Conservation (phyloP, 805 yeast genomes). For the Lachancea quebecensis region DNA sequence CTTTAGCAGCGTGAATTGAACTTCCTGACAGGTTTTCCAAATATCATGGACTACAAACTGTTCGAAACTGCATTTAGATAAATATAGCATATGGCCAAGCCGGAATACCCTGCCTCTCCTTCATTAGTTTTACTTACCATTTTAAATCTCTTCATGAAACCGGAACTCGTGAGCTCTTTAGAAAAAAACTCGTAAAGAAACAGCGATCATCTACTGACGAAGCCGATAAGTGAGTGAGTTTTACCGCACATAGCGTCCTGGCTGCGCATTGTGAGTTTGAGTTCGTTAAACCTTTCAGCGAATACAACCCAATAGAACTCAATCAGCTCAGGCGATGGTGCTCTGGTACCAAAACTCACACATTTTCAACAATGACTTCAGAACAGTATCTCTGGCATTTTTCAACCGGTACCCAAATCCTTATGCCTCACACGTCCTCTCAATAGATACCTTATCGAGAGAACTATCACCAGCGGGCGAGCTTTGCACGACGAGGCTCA, state of each 20-base stretch:
- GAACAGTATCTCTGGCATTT: constrained; percentile 68
- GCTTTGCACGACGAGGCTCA: constrained; percentile 63
- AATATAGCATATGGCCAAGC: not conserved
- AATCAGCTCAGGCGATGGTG: constrained; percentile 42
- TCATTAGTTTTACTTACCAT: not conserved
- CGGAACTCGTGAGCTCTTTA: too few relatives aligned
- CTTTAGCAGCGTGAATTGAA: constrained; percentile 2
- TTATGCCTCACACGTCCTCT: constrained; percentile 74
- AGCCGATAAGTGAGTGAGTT: too few relatives aligned
- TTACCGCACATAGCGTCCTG: too few relatives aligned
- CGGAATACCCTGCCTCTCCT: not conserved
- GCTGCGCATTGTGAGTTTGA: not conserved
- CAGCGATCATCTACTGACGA: too few relatives aligned
- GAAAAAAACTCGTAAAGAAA: too few relatives aligned
- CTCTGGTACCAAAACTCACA: constrained; percentile 51
- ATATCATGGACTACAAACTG: too few relatives aligned
- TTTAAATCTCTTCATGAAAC: not conserved
- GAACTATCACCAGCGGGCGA: constrained; percentile 55
- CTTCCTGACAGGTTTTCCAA: not conserved
- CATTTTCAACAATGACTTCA: constrained; percentile 56
- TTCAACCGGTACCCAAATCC: constrained; percentile 72
- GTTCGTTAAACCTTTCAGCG: too few relatives aligned
- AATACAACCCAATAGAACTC: too few relatives aligned
- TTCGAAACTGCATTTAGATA: not conserved
- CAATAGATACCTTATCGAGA: constrained; percentile 68